Conservation (phyloP, 306 rosid species). For the Parietaria judaica region DNA sequence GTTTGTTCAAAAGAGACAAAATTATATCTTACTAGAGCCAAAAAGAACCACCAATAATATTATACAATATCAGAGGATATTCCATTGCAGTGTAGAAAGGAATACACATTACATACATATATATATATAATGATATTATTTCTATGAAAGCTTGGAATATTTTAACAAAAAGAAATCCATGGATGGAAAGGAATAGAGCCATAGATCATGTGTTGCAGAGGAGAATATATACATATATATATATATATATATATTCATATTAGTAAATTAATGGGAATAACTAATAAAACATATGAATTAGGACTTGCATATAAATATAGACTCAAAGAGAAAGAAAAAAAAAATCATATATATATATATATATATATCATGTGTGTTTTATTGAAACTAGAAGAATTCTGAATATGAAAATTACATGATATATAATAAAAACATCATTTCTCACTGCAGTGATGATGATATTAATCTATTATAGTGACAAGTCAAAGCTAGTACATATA, state of each 20-base stretch:
- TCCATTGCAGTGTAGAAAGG: background rate
- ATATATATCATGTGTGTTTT: too few species aligned
- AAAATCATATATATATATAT: background rate
- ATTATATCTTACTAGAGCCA: constrained; percentile 31
- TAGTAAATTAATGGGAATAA: background rate
- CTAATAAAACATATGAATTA: background rate
- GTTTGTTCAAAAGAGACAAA: constrained; percentile 29
- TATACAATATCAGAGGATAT: background rate
- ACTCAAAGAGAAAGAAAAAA: background rate
- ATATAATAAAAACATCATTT: background rate
- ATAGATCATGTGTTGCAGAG: background rate
- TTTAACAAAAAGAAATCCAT: background rate
- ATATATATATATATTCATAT: background rate
- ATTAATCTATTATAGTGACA: too few species aligned
- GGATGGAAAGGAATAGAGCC: background rate
- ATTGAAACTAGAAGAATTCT: background rate
- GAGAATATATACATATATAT: background rate
- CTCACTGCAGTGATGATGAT: too few species aligned
- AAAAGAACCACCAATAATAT: constrained; percentile 27
- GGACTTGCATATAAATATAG: background rate
- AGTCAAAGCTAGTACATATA: too few species aligned
- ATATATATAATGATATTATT: background rate
- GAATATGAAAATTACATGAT: background rate
- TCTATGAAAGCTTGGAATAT: background rate
- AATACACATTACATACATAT: background rate